These are phyloP conservation scores for Tritrichomonas musculus DNA, from an alignment of 208 protist genomes.

Conservation along the genomic window DNA sequence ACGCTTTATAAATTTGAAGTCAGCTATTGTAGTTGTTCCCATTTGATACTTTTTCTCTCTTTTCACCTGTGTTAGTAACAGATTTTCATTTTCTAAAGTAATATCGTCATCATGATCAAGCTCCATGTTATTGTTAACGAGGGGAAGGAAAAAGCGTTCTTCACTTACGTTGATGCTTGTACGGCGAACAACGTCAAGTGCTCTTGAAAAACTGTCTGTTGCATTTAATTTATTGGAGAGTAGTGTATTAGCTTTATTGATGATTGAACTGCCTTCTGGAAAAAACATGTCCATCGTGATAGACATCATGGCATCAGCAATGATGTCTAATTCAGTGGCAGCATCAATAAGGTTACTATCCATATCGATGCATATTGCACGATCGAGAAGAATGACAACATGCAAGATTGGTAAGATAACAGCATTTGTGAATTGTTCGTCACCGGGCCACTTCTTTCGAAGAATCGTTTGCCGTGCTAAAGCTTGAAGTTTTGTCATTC, in stretches of 20 bases:
- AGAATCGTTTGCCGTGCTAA: background rate
- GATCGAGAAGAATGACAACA: background rate
- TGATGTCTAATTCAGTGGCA: background rate
- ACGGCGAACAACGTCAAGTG: background rate
- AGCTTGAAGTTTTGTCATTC: background rate
- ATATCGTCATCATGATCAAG: background rate
- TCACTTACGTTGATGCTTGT: background rate
- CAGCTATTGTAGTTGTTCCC: background rate
- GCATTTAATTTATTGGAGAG: background rate
- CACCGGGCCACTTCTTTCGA: background rate
- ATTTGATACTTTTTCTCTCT: too few species aligned
- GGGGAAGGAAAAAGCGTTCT: background rate
- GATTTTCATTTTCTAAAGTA: background rate
- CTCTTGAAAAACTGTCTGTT: background rate
- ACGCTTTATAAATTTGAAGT: constrained; percentile 16
- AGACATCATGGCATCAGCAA: background rate
- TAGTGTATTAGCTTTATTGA: background rate
- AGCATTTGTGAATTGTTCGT: background rate
- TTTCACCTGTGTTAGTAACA: background rate
- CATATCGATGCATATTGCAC: background rate
- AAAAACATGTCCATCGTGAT: background rate
- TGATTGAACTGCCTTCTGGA: background rate
- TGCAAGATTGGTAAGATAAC: background rate
- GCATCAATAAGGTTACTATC: background rate
- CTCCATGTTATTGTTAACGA: background rate